These are phyloP conservation scores for Coemansia reversa DNA, from an alignment of 192 early-diverging fungal species.

Conservation along the genomic window DNA sequence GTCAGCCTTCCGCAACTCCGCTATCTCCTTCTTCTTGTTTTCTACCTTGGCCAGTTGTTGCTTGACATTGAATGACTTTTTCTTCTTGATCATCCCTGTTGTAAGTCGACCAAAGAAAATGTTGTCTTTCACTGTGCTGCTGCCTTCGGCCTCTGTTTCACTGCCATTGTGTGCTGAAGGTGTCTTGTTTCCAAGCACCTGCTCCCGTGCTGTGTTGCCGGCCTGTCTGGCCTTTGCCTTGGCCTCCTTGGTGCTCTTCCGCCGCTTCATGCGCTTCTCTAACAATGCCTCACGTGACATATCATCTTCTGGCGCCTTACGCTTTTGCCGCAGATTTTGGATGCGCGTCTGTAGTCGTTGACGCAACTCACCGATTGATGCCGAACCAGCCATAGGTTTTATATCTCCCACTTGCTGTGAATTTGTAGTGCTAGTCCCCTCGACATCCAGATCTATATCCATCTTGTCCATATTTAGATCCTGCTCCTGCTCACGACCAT, in stretches of 20 bases:
- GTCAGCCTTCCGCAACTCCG: constrained; percentile 62
- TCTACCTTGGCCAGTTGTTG: constrained; percentile 67
- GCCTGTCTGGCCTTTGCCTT: constrained; percentile 42
- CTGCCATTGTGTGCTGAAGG: constrained; percentile 9
- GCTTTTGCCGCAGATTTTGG: constrained; percentile 58
- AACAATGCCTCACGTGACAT: constrained; percentile 69
- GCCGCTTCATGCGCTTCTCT: constrained; percentile 70
- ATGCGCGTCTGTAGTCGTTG: constrained; percentile 66
- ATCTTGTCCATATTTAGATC: constrained; percentile 38
- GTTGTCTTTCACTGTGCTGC: constrained; percentile 27
- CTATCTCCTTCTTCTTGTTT: constrained; percentile 73
- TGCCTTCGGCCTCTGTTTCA: constrained; percentile 4
- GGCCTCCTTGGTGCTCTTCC: constrained; percentile 56
- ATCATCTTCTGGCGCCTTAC: constrained; percentile 61
- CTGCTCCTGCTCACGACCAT: constrained; percentile 37
- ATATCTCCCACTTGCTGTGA: constrained; percentile 3
- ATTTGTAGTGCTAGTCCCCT: constrained; percentile 5
- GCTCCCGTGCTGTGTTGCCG: constrained; percentile 17
- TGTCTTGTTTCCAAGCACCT: constrained; percentile 37
- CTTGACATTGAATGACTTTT: constrained; percentile 52
- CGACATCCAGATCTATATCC: constrained; percentile 30
- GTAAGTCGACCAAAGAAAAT: constrained; percentile 49
- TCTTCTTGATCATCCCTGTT: constrained; percentile 45
- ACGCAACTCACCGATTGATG: constrained; percentile 60
- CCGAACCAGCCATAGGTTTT: constrained; percentile 31